Percentiles rank a stretch among this genome's conserved stretches.
Evolutionary conservation across 106 monocot genomes (phyloP).

Genomic region (Phalaenopsis aphrodite): DNA sequence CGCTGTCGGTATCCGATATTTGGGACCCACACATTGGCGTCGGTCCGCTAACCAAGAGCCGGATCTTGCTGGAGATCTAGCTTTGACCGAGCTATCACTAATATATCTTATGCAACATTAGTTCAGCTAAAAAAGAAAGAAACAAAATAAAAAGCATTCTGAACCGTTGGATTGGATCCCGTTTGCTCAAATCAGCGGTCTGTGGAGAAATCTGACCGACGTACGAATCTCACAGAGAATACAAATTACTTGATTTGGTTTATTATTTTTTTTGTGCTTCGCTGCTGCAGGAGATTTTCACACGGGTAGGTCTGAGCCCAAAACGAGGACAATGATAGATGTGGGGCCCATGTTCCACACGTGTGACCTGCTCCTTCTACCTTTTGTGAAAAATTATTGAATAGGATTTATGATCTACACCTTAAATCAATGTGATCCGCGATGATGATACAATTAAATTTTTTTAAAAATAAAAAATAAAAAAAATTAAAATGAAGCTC

Average conservation of each 20-base stretch:
- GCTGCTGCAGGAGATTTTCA: neutral
- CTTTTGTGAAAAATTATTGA: too few species aligned
- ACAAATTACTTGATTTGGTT: too few species aligned
- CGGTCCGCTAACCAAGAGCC: neutral
- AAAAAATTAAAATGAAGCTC: too few species aligned
- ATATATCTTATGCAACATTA: neutral
- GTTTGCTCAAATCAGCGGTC: neutral
- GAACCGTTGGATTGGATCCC: neutral
- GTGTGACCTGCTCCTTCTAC: neutral
- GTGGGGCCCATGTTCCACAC: neutral
- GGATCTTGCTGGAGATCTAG: too few species aligned
- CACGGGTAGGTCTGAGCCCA: neutral
- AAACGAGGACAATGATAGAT: neutral
- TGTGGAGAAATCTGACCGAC: neutral
- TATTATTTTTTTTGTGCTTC: neutral
- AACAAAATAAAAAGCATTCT: neutral
- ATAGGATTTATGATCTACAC: too few species aligned
- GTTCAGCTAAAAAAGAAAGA: too few species aligned
- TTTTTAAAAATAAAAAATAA: too few species aligned
- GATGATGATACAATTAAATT: too few species aligned
- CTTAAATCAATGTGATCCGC: too few species aligned
- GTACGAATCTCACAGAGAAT: neutral
- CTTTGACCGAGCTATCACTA: neutral
- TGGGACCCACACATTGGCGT: too few species aligned
- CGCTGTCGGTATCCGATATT: too few species aligned